phyloP scores from a whole-genome alignment of 2,329 filamentous ascomycete genomes.

The Diplocarpon mali region DNA sequence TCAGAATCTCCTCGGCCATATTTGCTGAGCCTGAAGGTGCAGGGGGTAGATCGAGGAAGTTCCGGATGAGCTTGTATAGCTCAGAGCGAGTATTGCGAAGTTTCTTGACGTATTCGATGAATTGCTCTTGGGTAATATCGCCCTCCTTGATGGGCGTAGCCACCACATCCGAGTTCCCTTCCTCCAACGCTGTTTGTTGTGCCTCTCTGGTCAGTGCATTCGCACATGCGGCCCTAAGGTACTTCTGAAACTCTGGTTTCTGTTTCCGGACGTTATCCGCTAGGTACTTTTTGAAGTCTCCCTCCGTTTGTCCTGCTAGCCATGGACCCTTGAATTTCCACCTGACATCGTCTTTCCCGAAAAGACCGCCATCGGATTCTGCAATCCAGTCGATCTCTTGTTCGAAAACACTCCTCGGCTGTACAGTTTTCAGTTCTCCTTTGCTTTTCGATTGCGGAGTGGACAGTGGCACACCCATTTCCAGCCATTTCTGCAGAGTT shows the following conservation, averaged over 20 bases:
- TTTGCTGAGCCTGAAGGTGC: slow-evolving; percentile 7
- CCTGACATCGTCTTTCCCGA: slow-evolving; percentile 34
- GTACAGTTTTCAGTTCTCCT: neutral
- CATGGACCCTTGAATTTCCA: slow-evolving; percentile 61
- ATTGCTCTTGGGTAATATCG: slow-evolving; percentile 39
- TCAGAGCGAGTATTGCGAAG: slow-evolving; percentile 40
- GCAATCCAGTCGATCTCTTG: slow-evolving; percentile 43
- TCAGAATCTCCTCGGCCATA: neutral
- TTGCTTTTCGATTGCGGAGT: slow-evolving; percentile 31
- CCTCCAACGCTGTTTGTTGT: slow-evolving; percentile 27
- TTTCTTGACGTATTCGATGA: slow-evolving; percentile 40
- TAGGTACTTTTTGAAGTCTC: slow-evolving; percentile 47
- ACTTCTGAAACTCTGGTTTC: slow-evolving; percentile 43
- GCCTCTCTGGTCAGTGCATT: slow-evolving; percentile 32
- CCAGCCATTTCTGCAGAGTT: slow-evolving; percentile 76
- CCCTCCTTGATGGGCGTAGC: slow-evolving; percentile 22
- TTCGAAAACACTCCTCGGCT: slow-evolving; percentile 41
- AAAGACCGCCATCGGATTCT: slow-evolving; percentile 18
- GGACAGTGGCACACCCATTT: slow-evolving; percentile 63
- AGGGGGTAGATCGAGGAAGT: slow-evolving; percentile 46
- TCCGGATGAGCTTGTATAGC: slow-evolving; percentile 44
- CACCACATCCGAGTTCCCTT: slow-evolving; percentile 24
- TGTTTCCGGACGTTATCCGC: slow-evolving; percentile 40
- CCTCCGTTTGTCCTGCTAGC: slow-evolving; percentile 51
- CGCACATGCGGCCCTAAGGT: slow-evolving; percentile 40